A percentile compares a stretch with the other conserved stretches of the same genome.
Evolutionary conservation across 192 early-diverging fungal species (phyloP).

Genomic region (Glomus cerebriforme): DNA sequence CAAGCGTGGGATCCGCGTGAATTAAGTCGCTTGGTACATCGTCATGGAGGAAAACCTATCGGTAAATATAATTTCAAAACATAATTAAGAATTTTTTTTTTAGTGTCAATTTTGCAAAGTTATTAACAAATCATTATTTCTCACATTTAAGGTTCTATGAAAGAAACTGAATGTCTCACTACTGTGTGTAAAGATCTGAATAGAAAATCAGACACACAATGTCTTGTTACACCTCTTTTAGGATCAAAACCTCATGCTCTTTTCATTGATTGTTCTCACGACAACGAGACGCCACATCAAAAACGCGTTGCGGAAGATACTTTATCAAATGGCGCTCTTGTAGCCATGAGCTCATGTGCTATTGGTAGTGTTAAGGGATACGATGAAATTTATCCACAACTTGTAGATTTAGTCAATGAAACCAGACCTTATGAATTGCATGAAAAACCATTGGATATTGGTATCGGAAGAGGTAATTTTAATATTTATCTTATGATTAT

Average conservation of each 20-base stretch:
- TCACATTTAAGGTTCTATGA: constrained; percentile 62
- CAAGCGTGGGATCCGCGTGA: constrained; percentile 94
- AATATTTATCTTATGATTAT: constrained; percentile 11
- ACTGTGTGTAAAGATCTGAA: constrained; percentile 44
- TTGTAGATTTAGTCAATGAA: constrained; percentile 90
- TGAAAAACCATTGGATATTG: constrained; percentile 53
- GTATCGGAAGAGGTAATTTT: constrained; percentile 59
- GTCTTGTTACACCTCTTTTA: constrained; percentile 68
- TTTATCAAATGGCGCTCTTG: constrained; percentile 87
- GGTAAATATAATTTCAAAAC: constrained; percentile 47
- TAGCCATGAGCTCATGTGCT: constrained; percentile 88
- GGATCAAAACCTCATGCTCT: constrained; percentile 89
- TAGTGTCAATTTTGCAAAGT: too few species aligned
- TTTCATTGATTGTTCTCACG: constrained; percentile 99
- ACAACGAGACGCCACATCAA: constrained; percentile 96
- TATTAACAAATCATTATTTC: neutral
- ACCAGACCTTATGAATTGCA: constrained; percentile 73
- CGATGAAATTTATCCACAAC: constrained; percentile 88
- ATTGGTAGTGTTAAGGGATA: constrained; percentile 97
- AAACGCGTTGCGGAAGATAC: constrained; percentile 88
- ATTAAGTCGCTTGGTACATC: constrained; percentile 86
- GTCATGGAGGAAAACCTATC: constrained; percentile 88
- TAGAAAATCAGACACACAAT: constrained; percentile 42
- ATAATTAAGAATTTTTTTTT: too few species aligned
- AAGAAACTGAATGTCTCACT: constrained; percentile 67